Conservation (phyloP, 176 grass and related monocot genomes). For the Oryza nivara region DNA sequence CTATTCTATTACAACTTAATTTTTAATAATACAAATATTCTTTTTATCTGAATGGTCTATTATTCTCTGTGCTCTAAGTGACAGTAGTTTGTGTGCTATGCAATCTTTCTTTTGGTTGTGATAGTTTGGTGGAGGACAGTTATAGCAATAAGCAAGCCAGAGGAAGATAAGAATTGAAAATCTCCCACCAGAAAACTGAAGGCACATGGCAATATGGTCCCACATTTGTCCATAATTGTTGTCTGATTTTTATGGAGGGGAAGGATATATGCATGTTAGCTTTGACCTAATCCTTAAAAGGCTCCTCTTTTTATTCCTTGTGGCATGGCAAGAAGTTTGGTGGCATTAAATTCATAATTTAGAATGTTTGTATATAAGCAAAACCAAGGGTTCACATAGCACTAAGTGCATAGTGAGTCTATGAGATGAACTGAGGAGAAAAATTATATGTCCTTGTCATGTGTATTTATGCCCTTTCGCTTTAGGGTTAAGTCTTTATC, state of each 20-base stretch:
- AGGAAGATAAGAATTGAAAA: not conserved
- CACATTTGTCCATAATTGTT: not conserved
- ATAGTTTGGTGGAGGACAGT: slow-evolving; percentile 35
- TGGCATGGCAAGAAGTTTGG: not conserved
- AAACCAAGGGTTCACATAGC: not conserved
- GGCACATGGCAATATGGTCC: slow-evolving; percentile 50
- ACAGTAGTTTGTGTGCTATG: not conserved
- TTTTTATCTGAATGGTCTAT: not conserved
- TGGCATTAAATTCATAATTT: not conserved
- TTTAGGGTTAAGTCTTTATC: slow-evolving; percentile 1
- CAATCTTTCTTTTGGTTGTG: not conserved
- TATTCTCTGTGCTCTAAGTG: not conserved
- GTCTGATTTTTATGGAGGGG: not conserved
- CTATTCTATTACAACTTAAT: not conserved
- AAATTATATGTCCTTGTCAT: not conserved
- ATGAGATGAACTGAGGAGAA: not conserved
- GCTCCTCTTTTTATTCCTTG: not conserved
- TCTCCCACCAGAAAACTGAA: not conserved
- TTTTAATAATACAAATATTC: too few species aligned
- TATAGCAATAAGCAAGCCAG: slow-evolving; percentile 30
- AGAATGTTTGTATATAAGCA: not conserved
- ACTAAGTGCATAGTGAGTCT: not conserved
- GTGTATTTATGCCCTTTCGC: not conserved
- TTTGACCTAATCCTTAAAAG: slow-evolving; percentile 38
- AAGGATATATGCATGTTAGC: slow-evolving; percentile 17